A percentile compares a stretch with the other conserved stretches of the same genome.
These are phyloP conservation scores for Cicer pinnatifidum DNA, from an alignment of 306 rosid species.

Conservation along the genomic window DNA sequence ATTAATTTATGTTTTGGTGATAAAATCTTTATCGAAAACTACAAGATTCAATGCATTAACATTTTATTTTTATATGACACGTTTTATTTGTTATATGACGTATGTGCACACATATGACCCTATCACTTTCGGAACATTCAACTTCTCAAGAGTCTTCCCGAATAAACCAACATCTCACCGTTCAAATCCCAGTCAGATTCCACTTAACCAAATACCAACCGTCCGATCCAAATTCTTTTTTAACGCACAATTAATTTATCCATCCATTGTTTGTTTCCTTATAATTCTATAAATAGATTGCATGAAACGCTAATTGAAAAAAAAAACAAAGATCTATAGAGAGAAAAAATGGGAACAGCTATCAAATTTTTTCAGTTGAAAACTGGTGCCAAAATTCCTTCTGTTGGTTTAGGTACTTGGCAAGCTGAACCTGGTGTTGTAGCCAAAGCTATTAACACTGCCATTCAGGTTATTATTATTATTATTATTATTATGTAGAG, in stretches of 20 bases:
- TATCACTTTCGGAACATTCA: background rate
- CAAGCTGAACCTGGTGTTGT: constrained; percentile 55
- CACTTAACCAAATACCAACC: background rate
- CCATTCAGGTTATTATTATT: constrained; percentile 51
- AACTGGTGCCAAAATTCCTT: constrained; percentile 46
- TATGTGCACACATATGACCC: background rate
- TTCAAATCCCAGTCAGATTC: background rate
- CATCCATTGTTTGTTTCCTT: background rate
- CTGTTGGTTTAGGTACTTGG: constrained; percentile 48
- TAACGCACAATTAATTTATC: background rate
- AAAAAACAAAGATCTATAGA: background rate
- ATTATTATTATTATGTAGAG: too few relatives aligned
- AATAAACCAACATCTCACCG: background rate
- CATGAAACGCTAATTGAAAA: background rate
- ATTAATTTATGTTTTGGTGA: too few relatives aligned
- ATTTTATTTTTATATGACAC: background rate
- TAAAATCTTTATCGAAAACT: background rate
- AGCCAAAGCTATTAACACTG: constrained; percentile 54
- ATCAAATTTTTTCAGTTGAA: constrained; percentile 35
- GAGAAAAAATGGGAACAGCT: background rate
- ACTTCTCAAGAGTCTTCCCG: background rate
- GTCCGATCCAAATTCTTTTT: background rate
- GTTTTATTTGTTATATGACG: background rate
- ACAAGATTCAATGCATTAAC: background rate
- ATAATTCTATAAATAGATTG: background rate